Base-by-base conservation (phyloP, 345 rosid species). In the Sonneratia caseolaris region DNA sequence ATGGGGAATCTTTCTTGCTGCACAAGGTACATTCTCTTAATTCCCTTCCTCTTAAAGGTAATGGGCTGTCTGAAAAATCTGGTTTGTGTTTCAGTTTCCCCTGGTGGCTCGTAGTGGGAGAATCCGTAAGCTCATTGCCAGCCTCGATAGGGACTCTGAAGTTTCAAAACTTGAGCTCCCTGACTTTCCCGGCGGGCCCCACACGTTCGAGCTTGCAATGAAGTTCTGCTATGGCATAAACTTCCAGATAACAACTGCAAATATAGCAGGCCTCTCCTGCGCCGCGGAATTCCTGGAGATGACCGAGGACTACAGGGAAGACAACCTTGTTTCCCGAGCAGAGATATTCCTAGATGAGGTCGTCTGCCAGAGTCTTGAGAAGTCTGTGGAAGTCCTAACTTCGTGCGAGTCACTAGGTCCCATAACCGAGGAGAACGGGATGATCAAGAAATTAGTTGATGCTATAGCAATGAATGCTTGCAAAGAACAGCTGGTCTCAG, bases 141-240 rank as follows among this genome's bases (percentile, higher is more conserved):
- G 83, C 38, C 3, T 48, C 21, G 84, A 83, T 0, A 85, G 83
- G 70, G 96, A 85, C 69, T 73, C 87, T 18, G 79, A 82, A 57
- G 21, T 75, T 65, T 86, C 88, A 7, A 83, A 36, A 74, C 74
- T 89, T 48, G 93, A 89, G 77, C 89, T 93, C 21, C 74, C 76
- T 32, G 77, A 80, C 70, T 77, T 93, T 48, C 97, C 97, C 0
- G 96, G 96, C 18, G 98, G 98, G 51, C 80, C 92, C 4, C 81
- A 76, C 3, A 76, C 91, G 14, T 93, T 93, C 47, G 97, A 93
- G 70, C 93, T 93, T 43, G 87, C 93, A 14, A 91, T 91, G 92
- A 89, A 89, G 61, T 91, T 91, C 81, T 93, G 97, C 67, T 93
- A 93, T 32, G 93, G 97, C 65, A 86, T 93, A 82, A 88, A 87